Base-by-base conservation (phyloP, 805 yeast genomes). In the Yamadazyma takamatsuzukensis region DNA sequence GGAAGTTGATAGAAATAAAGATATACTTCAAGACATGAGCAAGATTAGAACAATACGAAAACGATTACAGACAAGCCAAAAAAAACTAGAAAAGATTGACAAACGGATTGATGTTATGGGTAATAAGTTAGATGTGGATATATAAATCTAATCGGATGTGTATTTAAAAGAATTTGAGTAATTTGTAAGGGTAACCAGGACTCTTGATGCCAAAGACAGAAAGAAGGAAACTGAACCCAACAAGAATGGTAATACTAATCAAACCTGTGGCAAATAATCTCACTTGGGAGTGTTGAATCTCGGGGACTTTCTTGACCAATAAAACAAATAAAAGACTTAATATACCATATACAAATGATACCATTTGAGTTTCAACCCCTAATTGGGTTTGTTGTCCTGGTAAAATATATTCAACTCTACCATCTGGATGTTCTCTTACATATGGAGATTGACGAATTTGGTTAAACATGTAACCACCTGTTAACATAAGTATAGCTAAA, bases 381-480 rank as follows among this genome's bases (percentile, higher is more conserved):
- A 74, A 72, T 59, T 93, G 98, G 31, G 63, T 65, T 50, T 81
- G 84, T 48, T 83, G 88, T 21, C 87, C 87, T 4, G 68, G 64
- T 3, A 54, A 41, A 39, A 72, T 57, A 43, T 69, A 72, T 6
- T 53, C 53, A 3, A 50, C 53, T 2, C 39, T 33, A 7, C 74
- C 74, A 28, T 68, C 54, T 6, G 43, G 49, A 15, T 53, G 58
- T 21, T 64, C 68, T 43, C 71, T 70, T 25, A 80, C 66, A 52
- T 80, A 84, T 60, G 72, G 88, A 5, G 80, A 70, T 23, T 74
- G 73, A 57, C 97, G 77, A 42, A 93, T 93, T 45, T 76, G 74
- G 56, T 87, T 89, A 72, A 78, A 93, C 98, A 93, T 93, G 61
- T 88, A 83, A 12, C 98, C 98, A 6, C 90, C 69, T 29, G 75